A percentile compares a stretch with the other conserved stretches of the same genome.
phyloP scores from a whole-genome alignment of 2,329 filamentous ascomycete species.

The Tolypocladium ovalisporum region DNA sequence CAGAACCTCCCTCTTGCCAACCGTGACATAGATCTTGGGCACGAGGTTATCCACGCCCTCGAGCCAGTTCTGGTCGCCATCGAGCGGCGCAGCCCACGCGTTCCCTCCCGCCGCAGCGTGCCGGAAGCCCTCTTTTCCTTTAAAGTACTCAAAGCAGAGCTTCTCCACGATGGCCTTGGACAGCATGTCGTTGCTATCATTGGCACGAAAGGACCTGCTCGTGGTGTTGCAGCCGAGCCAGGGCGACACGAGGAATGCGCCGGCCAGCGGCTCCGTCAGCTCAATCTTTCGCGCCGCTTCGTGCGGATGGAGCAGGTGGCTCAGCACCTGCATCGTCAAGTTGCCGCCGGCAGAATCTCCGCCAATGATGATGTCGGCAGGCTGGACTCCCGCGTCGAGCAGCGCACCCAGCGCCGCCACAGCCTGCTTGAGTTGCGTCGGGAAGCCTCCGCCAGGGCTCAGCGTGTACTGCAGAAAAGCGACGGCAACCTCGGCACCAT shows the following conservation, averaged over 20 bases:
- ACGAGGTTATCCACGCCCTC: constrained; percentile 11
- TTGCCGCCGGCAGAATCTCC: constrained; percentile 27
- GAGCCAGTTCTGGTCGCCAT: constrained; percentile 17
- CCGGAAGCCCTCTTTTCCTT: constrained; percentile 3
- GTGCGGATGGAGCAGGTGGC: constrained; percentile 21
- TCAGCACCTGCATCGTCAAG: constrained; percentile 18
- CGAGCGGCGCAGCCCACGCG: constrained; percentile 17
- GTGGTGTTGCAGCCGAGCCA: constrained; percentile 14
- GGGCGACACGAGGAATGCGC: constrained; percentile 21
- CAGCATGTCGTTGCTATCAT: constrained; percentile 22
- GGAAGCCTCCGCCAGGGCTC: constrained; percentile 16
- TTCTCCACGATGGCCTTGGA: constrained; percentile 6
- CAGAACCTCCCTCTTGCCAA: constrained; percentile 19
- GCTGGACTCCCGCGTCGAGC: constrained; percentile 15
- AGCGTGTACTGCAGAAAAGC: constrained; percentile 24
- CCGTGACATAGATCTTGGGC: constrained; percentile 18
- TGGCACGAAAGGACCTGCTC: constrained; percentile 13
- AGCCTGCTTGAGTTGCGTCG: constrained; percentile 20
- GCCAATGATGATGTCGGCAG: constrained; percentile 20
- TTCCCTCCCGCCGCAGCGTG: constrained; percentile 3
- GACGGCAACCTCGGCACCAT: constrained; percentile 16
- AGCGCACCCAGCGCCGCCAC: constrained; percentile 18
- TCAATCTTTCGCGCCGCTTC: constrained; percentile 9
- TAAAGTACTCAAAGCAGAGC: constrained; percentile 5
- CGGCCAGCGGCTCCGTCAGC: constrained; percentile 15